Percentiles rank a stretch among this genome's conserved stretches.
These are phyloP conservation scores for Vinca major DNA, from an alignment of 305 asterid species.

Conservation along the genomic window DNA sequence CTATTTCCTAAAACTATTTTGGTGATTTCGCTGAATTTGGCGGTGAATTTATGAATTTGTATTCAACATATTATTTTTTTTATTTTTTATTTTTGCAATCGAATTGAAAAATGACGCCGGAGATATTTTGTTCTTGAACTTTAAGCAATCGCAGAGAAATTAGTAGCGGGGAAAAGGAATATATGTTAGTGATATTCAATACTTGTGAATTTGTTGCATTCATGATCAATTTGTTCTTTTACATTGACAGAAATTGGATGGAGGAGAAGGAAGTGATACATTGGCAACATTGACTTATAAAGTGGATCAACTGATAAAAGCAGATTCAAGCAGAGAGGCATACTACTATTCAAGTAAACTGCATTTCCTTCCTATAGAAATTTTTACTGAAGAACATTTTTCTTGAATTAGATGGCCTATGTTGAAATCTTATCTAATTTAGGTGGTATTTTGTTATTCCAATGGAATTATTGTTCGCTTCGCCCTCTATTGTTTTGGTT, in stretches of 20 bases:
- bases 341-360: constrained; percentile 45
- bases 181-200: neutral
- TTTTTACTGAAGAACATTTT: neutral
- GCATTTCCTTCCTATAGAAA: neutral
- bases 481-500: neutral
- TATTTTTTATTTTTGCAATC: neutral
- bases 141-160: neutral
- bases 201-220: neutral
- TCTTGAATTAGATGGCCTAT: neutral
- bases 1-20: neutral
- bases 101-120: neutral
- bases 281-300: constrained; percentile 31
- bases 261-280: constrained; percentile 38
- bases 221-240: constrained; percentile 14
- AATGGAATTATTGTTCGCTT: neutral
- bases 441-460: neutral
- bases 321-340: constrained; percentile 59
- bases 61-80: neutral
- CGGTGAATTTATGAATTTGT: neutral
- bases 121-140: neutral
- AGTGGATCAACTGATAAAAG: constrained; percentile 46
- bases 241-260: constrained; percentile 29
- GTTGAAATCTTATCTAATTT: neutral
- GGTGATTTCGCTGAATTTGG: neutral
- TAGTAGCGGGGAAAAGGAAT: neutral